These are phyloP conservation scores for Acanthamoeba castellanii DNA, from an alignment of 208 protist species.

Conservation along the genomic window DNA sequence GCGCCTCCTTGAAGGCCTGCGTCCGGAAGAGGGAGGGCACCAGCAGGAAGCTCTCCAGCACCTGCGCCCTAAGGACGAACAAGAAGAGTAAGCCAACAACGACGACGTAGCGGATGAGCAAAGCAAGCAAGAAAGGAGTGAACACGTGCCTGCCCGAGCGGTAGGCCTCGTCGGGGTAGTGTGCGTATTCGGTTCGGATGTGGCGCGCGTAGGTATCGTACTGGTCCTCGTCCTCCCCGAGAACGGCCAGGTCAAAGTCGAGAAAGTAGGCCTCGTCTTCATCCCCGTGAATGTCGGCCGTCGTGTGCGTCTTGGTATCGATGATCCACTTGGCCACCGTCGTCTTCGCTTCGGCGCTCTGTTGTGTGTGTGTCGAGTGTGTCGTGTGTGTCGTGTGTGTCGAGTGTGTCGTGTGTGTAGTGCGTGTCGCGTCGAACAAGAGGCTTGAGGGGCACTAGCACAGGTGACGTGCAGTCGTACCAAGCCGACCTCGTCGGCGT, in stretches of 20 bases:
- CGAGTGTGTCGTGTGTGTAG: too few species aligned
- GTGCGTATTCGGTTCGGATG: conserved; percentile 1
- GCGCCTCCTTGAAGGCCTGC: background rate
- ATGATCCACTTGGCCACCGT: conserved; percentile 30
- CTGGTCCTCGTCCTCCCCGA: background rate
- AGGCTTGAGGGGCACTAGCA: background rate
- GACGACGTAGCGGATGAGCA: background rate
- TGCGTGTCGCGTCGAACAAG: background rate
- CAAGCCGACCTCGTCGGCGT: conserved; percentile 5
- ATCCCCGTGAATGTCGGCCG: background rate
- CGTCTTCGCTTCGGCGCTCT: background rate
- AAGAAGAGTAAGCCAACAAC: background rate
- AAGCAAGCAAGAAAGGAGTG: background rate
- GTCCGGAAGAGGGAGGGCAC: background rate
- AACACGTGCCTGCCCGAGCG: background rate
- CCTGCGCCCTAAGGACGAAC: background rate
- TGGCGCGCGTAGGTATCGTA: conserved; percentile 23
- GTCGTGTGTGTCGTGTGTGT: too few species aligned
- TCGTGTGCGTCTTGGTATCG: conserved; percentile 36
- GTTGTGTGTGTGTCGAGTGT: background rate
- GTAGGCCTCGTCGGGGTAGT: background rate
- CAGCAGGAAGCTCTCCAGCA: conserved; percentile 12
- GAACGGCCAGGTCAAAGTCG: conserved; percentile 15
- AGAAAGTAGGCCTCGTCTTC: conserved; percentile 38
- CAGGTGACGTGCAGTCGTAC: background rate